Percentiles rank a stretch among this genome's conserved stretches.
Conservation (phyloP, 345 rosid species). For the Populus euphratica region DNA sequence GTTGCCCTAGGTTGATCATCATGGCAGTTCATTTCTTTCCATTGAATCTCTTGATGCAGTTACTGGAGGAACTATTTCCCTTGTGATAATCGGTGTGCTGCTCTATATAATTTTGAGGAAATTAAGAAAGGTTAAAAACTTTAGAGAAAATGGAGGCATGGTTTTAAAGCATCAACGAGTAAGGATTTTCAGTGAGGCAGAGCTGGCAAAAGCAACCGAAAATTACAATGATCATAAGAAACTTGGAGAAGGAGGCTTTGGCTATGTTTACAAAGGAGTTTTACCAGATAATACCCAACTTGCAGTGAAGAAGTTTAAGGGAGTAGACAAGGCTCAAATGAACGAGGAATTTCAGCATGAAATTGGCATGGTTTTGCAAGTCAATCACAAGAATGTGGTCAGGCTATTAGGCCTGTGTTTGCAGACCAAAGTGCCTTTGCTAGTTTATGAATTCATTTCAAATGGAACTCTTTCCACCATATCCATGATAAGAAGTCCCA, state of each 20-base stretch:
- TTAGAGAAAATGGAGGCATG: conserved; percentile 27
- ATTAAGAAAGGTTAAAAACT: conserved; percentile 17
- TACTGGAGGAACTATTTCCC: conserved; percentile 1
- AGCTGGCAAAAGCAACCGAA: conserved; percentile 28
- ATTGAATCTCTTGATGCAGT: neutral
- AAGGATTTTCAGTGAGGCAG: conserved; percentile 27
- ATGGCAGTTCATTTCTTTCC: neutral
- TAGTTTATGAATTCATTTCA: conserved; percentile 28
- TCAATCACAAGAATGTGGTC: conserved; percentile 34
- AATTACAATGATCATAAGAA: conserved; percentile 11
- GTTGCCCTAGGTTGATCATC: too few relatives aligned
- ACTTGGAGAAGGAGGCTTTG: conserved; percentile 32
- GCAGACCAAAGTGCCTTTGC: conserved; percentile 30
- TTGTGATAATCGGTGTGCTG: neutral
- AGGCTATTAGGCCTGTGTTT: conserved; percentile 31
- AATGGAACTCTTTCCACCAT: conserved; percentile 26
- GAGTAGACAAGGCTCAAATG: conserved; percentile 6
- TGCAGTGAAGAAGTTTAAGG: conserved; percentile 26
- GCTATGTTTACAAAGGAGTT: conserved; percentile 27
- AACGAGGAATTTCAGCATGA: conserved; percentile 25
- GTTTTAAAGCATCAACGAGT: conserved; percentile 27
- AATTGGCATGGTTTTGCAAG: conserved; percentile 24
- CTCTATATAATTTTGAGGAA: neutral
- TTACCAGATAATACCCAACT: conserved; percentile 6
- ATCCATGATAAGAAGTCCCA: conserved; percentile 17